Conservation (phyloP, 345 rosid genomes). For the Bruguiera gymnorhiza region DNA sequence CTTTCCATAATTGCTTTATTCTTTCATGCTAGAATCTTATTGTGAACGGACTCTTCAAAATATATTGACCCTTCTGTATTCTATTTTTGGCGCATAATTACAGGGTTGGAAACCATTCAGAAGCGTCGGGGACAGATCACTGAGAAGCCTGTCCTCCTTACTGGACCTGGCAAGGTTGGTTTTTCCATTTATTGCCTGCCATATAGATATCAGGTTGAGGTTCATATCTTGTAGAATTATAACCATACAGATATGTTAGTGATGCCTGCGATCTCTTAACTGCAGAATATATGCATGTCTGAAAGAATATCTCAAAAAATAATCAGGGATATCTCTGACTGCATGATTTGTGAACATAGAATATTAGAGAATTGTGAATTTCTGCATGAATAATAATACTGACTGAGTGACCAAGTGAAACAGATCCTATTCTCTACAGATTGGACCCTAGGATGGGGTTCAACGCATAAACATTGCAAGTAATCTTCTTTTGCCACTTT, state of each 20-base stretch:
- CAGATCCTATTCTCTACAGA: neutral
- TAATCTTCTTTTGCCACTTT: neutral
- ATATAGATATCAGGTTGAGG: neutral
- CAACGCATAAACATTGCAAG: neutral
- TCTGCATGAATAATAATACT: too few relatives aligned
- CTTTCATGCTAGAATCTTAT: neutral
- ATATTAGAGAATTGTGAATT: too few relatives aligned
- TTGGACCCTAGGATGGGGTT: neutral
- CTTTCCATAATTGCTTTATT: neutral
- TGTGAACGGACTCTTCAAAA: neutral
- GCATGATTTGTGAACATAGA: too few relatives aligned
- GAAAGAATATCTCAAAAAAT: too few relatives aligned
- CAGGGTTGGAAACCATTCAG: slow-evolving; percentile 89
- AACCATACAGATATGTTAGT: too few relatives aligned
- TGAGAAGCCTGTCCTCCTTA: slow-evolving; percentile 69
- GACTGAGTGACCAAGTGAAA: too few relatives aligned
- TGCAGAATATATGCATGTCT: too few relatives aligned
- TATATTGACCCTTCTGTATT: neutral
- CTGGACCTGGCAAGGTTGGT: slow-evolving; percentile 93
- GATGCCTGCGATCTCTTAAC: too few relatives aligned
- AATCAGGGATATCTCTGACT: too few relatives aligned
- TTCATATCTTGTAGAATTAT: neutral
- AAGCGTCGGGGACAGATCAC: slow-evolving; percentile 75
- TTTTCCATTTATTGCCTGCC: slow-evolving; percentile 4
- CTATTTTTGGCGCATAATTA: slow-evolving; percentile 5